Evolutionary conservation across 495 filamentous ascomycete species (phyloP), one percentile per base, ranked within the genome.

Genomic region (Tuber calosporum): DNA sequence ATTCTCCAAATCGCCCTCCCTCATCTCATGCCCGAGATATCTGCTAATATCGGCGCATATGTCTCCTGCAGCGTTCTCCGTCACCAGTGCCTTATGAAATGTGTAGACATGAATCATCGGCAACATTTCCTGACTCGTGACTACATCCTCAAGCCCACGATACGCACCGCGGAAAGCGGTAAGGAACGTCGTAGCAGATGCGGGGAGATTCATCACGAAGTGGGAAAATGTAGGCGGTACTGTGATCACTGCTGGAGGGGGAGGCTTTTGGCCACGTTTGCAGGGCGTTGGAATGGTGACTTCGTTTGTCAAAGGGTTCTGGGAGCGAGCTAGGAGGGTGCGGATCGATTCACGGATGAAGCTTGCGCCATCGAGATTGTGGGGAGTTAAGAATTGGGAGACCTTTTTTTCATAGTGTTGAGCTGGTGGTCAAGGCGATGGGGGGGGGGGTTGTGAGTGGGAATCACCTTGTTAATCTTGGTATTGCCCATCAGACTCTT

Each of bases 141-240:
- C 94, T 1, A 92, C 84, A 4, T 83, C 69, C 78, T 92, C 90
- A 38, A 87, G 85, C 30, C 87, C 89, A 9, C 83, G 82, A 80
- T 98, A 98, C 20, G 96, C 82, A 13, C 96, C 94, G 22, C 88
- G 87, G 86, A 94, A 97, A 42, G 89, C 86, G n/a, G 89, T 88
- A 8, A 99, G 85, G 83, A 99, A 99, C 72, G 88, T 87, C 74
- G 93, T 88, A 0, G 95, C 95, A 3, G 87, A 89, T 7, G 93
- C 96, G 13, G 95, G 95, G 5, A 99, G 92, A 83, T 99, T 99
- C 90, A 99, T 96, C 70, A 98, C 90, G 81, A 93, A 98, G 84
- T 99, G 95, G 39, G 87, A 85, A 82, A 98, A 93, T 37, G 90
- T 87, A 0, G 88, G 87, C 4, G 90, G 92, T 40, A 87, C 82